A percentile compares a stretch with the other conserved stretches of the same genome.
phyloP scores from a whole-genome alignment of 176 grass and related monocot genomes.

The Thinopyrum elongatum region DNA sequence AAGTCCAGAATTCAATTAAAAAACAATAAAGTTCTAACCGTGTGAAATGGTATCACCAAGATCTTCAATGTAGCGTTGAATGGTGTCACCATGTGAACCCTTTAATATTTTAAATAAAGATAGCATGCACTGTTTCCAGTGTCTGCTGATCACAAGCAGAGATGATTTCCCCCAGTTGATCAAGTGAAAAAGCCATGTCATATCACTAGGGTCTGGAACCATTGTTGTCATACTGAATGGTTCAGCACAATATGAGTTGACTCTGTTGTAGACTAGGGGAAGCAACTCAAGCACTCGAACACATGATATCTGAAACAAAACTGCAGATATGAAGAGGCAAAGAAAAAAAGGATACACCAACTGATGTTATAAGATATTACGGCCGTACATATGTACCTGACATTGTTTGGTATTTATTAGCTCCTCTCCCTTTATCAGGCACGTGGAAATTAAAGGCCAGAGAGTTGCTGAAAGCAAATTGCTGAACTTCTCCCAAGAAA shows the following conservation, averaged over 20 bases:
- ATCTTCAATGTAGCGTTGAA: constrained; percentile 44
- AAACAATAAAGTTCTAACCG: constrained; percentile 48
- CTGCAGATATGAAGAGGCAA: constrained; percentile 11
- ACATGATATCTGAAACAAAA: constrained; percentile 80
- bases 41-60: constrained; percentile 44
- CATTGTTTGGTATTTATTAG: constrained; percentile 66
- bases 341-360: constrained; percentile 2
- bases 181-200: constrained; percentile 64
- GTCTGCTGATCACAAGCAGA: constrained; percentile 70
- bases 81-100: constrained; percentile 40
- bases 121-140: constrained; percentile 89
- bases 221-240: constrained; percentile 24
- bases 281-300: constrained; percentile 82
- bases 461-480: constrained; percentile 58
- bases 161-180: constrained; percentile 88
- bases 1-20: background rate
- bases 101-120: constrained; percentile 62
- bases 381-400: constrained; percentile 53
- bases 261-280: constrained; percentile 69
- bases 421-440: constrained; percentile 60
- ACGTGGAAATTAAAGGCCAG: constrained; percentile 81
- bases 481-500: constrained; percentile 84
- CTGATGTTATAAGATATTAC: constrained; percentile 11
- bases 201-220: constrained; percentile 39
- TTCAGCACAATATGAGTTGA: constrained; percentile 33